These are phyloP conservation scores for Nakaseomyces nivariensis DNA, from an alignment of 1,139 yeast species.

Conservation along the genomic window DNA sequence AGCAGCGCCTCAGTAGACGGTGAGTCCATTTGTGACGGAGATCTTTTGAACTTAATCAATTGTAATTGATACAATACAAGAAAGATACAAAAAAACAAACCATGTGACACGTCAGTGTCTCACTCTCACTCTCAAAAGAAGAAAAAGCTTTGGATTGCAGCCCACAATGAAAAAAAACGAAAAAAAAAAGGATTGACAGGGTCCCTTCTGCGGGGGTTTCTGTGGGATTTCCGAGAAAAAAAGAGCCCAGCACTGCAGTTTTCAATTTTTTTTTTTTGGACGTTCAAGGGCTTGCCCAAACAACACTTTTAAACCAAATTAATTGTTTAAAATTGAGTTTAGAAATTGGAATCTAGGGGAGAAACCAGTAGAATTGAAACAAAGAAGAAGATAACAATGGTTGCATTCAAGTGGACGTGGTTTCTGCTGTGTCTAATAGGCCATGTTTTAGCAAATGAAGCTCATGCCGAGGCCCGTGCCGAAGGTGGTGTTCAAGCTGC, in stretches of 20 bases:
- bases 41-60: neutral
- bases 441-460: neutral
- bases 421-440: neutral
- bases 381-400: neutral
- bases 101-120: neutral
- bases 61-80: neutral
- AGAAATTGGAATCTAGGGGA: too few relatives aligned
- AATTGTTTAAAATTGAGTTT: too few relatives aligned
- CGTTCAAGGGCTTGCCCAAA: neutral
- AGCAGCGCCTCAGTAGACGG: conserved; percentile 1
- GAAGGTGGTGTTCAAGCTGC: neutral
- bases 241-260: too few relatives aligned
- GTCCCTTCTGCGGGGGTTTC: neutral
- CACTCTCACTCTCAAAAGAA: neutral
- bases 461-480: neutral
- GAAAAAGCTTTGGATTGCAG: neutral
- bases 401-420: neutral
- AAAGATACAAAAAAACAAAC: too few relatives aligned
- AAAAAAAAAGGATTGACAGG: too few relatives aligned
- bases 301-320: too few relatives aligned
- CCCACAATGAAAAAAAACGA: too few relatives aligned
- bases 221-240: neutral
- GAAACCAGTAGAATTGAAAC: too few relatives aligned
- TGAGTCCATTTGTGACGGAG: neutral
- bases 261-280: neutral